phyloP scores from a whole-genome alignment of 2,329 filamentous ascomycete genomes.

The Sporothrix euskadiensis region DNA sequence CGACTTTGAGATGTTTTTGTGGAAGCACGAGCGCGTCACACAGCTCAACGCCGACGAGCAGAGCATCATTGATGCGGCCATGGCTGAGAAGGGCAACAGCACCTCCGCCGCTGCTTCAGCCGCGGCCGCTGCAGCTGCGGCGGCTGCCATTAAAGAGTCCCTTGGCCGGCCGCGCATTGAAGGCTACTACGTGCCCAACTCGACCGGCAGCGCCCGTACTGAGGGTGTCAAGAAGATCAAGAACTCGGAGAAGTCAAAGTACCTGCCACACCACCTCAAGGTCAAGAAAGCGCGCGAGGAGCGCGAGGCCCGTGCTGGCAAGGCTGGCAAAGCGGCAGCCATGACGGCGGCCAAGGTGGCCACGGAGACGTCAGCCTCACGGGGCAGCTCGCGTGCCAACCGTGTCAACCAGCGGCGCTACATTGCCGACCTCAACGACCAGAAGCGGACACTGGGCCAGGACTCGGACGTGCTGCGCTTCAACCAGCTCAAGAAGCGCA shows the following conservation, averaged over 20 bases:
- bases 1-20: slow-evolving; percentile 53
- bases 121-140: slow-evolving; percentile 37
- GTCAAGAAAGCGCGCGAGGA: slow-evolving; percentile 89
- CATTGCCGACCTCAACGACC: slow-evolving; percentile 90
- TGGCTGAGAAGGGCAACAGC: slow-evolving; percentile 17
- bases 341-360: slow-evolving; percentile 71
- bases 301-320: slow-evolving; percentile 70
- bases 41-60: slow-evolving; percentile 52
- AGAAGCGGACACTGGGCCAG: slow-evolving; percentile 79
- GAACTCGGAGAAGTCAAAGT: slow-evolving; percentile 97
- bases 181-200: slow-evolving; percentile 80
- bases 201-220: slow-evolving; percentile 82
- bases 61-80: slow-evolving; percentile 25
- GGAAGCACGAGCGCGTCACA: slow-evolving; percentile 57
- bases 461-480: slow-evolving; percentile 93
- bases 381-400: slow-evolving; percentile 80
- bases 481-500: slow-evolving; percentile 98
- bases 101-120: slow-evolving; percentile 29
- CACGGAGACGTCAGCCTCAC: slow-evolving; percentile 77
- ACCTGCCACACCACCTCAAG: slow-evolving; percentile 95
- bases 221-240: slow-evolving; percentile 94
- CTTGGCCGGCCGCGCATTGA: slow-evolving; percentile 49
- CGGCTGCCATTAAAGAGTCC: not conserved
- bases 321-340: slow-evolving; percentile 65
- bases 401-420: slow-evolving; percentile 94